Evolutionary conservation across 2,329 filamentous ascomycete genomes (phyloP), one percentile per base, ranked within the genome.

Genomic region (Cephalotrichum gorgonifer): DNA sequence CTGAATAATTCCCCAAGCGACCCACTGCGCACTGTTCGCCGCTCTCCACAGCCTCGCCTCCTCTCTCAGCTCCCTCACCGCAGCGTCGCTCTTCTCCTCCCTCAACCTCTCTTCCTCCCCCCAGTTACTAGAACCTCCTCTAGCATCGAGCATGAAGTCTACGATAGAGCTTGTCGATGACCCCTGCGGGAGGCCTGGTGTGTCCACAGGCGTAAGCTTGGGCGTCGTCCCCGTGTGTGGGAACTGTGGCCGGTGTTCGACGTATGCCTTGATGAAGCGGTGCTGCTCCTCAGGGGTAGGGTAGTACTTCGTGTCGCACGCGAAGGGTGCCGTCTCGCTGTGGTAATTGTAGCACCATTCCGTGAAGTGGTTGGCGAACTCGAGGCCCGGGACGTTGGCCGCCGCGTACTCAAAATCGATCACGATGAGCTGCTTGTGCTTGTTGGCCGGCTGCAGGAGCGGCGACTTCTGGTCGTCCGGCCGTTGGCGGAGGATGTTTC

Each of bases 291-390:
- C 86, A 0, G 74, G 67, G 0, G 74, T 88, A 0, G 93, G 93
- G 65, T 95, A 98, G 48, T 70, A 66, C 48, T 70, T 68, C 5
- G 77, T 77, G 58, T 84, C 81, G 72, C 87, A 91, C 25, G 73
- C 78, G 69, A 79, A 81, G 0, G 88, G 72, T 28, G 67, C 68
- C 26, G 72, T 69, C 3, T 79, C 66, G 61, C 93, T 83, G 62
- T 96, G 90, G 66, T 98, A 98, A 67, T 98, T 91, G 73, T 97
- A 97, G 57, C 88, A 86, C 93, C 93, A 98, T 67, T 98, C 93
- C 1, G 88, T 86, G 66, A 98, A 98, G 66, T 98, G 93, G 64
- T 98, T 98, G 51, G 89, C 93, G 62, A 98, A 97, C 65, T 98
- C 93, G 15, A 88, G 74, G 1, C 89, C 93, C 0, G 81, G 82